Conservation (phyloP, 257 asterid species). For the Gentiana dahurica region DNA sequence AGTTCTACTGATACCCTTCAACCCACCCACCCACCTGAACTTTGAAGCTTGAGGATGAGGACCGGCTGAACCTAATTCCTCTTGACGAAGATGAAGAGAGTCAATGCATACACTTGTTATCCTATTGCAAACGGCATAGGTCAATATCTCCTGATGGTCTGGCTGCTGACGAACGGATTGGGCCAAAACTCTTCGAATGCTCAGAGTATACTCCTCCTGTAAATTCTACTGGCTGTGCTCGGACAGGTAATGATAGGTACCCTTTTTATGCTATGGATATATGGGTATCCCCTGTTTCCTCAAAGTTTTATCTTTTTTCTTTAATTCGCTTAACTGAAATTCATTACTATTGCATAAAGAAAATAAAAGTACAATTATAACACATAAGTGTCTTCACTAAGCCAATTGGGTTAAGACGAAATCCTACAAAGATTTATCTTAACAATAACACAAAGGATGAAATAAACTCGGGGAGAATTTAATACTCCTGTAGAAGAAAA, state of each 20-base stretch:
- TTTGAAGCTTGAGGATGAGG: conserved; percentile 83
- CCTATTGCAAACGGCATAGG: conserved; percentile 87
- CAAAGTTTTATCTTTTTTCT: not conserved
- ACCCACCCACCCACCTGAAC: conserved; percentile 1
- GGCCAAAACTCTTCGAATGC: conserved; percentile 32
- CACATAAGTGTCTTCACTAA: too few relatives aligned
- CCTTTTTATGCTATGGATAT: not conserved
- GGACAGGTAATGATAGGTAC: conserved; percentile 49
- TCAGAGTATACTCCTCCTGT: conserved; percentile 53
- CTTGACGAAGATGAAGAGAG: conserved; percentile 79
- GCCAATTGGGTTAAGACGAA: too few relatives aligned
- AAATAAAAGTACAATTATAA: too few relatives aligned
- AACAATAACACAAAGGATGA: too few relatives aligned
- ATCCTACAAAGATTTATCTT: too few relatives aligned
- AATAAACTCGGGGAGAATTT: too few relatives aligned
- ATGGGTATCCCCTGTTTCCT: not conserved
- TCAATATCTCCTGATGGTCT: conserved; percentile 56
- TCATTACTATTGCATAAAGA: too few relatives aligned
- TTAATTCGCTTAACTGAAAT: too few relatives aligned
- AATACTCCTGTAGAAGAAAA: too few relatives aligned
- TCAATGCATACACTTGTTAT: conserved; percentile 79
- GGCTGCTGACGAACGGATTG: conserved; percentile 37
- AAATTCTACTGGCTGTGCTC: conserved; percentile 93
- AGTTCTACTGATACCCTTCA: not conserved
- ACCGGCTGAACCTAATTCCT: conserved; percentile 53